Percentiles rank a stretch among this genome's conserved stretches.
Conservation (phyloP, 805 yeast genomes). For the Metschnikowia baotianmanensis region DNA sequence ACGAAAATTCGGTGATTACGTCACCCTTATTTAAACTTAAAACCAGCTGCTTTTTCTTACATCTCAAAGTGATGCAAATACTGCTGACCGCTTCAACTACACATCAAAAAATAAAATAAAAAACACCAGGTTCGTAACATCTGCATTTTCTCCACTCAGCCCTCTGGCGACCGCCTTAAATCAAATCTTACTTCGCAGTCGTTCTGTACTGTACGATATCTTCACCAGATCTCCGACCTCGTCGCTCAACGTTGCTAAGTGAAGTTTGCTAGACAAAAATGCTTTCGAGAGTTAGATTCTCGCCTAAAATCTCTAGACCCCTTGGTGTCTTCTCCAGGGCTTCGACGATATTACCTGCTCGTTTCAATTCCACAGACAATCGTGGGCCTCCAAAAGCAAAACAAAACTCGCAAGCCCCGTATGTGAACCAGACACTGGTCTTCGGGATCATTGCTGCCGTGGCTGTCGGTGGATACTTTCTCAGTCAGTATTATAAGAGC, state of each 20-base stretch:
- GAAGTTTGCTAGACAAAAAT: conserved; percentile 1
- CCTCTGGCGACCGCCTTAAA: no score
- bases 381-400: conserved; percentile 4
- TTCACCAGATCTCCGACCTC: conserved; percentile 1
- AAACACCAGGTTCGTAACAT: no score
- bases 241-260: neutral
- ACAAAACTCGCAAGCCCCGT: conserved; percentile 7
- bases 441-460: conserved; percentile 9
- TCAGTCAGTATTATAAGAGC: conserved; percentile 6
- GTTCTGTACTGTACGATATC: conserved; percentile 3
- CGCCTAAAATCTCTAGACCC: conserved; percentile 3
- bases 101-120: no score
- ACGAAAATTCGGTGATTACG: neutral
- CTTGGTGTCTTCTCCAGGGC: neutral
- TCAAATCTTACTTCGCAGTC: neutral
- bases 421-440: conserved; percentile 9
- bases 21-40: no score
- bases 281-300: conserved; percentile 6
- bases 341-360: neutral
- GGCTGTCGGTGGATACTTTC: conserved; percentile 6
- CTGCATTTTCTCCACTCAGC: no score
- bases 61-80: no score
- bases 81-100: neutral
- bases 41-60: no score
- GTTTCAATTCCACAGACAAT: conserved; percentile 6